Base-by-base conservation (phyloP, 164 flowering plant genomes). In the Pachysandra terminalis region DNA sequence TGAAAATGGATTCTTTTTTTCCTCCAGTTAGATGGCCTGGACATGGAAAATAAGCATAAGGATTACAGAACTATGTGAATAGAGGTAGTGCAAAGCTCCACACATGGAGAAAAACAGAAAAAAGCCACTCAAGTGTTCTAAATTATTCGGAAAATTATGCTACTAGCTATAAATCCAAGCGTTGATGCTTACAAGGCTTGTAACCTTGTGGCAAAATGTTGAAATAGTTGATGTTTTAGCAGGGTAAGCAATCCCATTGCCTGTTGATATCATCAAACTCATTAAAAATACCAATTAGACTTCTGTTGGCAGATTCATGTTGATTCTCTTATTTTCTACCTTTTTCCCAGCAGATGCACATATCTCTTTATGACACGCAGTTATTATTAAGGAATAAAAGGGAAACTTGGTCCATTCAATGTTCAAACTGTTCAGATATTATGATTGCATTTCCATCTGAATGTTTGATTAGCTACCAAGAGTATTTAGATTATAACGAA, bases 1-100 rank as follows among this genome's bases (percentile, higher is more conserved):
- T 96, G 99, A 79, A 93, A 96, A 86, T 96, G 99, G 60, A 93
- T 89, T 75, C 99, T 83, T 81, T 82, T 89, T 72, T 89, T 96
- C 78, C 97, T 88, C 99, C 99, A 96, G 71, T 76, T 87, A 64
- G 71, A 52, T 51, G 98, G 97, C 75, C 97, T 92, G 87, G 37
- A 28, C 52, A 71, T 27, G 60, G 51, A 71, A 61, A 55, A 21
- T 16, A 45, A 45, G 51, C 10, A 17, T 13, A 53, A 12, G 19
- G 35, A 66, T 23, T 14, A 27, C 19, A 58, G 37, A 40, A 3
- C 52, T 27, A 2, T n/a, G 17, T 14, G 19, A 61, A 40, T 3
- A 17, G 5, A 13, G 15, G 19, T 14, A 19, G 4, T 25, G 63
- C 27, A 59, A 49, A 19, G 16, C 22, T 19, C 35, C 40, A 67